A percentile compares a stretch with the other conserved stretches of the same genome.
Evolutionary conservation across 2,329 filamentous ascomycete genomes (phyloP).

Genomic region (Drechslerella stenobrocha): DNA sequence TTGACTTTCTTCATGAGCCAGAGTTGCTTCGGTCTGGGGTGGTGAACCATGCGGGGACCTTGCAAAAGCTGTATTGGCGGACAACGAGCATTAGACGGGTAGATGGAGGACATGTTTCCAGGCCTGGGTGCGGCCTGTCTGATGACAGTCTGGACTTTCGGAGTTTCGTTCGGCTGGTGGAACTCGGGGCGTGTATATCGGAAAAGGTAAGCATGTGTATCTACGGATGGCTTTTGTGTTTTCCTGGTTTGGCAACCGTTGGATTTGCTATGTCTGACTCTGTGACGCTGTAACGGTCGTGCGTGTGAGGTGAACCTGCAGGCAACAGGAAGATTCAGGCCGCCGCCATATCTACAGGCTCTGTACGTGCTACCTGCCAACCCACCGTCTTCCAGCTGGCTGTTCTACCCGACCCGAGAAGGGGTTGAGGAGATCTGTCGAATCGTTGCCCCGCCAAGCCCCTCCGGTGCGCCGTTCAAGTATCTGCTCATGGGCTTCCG

Average conservation of each 20-base stretch:
- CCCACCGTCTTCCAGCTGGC: background rate
- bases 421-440: background rate
- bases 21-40: background rate
- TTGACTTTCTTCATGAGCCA: slow-evolving; percentile 8
- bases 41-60: slow-evolving; percentile 1
- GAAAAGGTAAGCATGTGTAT: background rate
- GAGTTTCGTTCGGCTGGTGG: background rate
- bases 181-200: slow-evolving; percentile 6
- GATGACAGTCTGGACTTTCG: background rate
- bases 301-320: too few relatives aligned
- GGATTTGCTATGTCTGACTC: too few relatives aligned
- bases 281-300: background rate
- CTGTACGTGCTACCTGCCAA: slow-evolving; percentile 6
- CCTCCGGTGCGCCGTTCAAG: background rate
- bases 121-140: background rate
- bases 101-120: background rate
- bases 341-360: background rate
- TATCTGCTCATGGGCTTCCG: slow-evolving; percentile 10
- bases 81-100: background rate
- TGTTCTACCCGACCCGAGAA: background rate
- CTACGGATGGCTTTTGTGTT: background rate
- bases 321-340: background rate
- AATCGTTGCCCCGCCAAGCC: background rate
- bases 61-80: slow-evolving; percentile 10
- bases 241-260: too few relatives aligned